phyloP scores from a whole-genome alignment of 352 stramenopile species.

The Globisporangium okanoganense region DNA sequence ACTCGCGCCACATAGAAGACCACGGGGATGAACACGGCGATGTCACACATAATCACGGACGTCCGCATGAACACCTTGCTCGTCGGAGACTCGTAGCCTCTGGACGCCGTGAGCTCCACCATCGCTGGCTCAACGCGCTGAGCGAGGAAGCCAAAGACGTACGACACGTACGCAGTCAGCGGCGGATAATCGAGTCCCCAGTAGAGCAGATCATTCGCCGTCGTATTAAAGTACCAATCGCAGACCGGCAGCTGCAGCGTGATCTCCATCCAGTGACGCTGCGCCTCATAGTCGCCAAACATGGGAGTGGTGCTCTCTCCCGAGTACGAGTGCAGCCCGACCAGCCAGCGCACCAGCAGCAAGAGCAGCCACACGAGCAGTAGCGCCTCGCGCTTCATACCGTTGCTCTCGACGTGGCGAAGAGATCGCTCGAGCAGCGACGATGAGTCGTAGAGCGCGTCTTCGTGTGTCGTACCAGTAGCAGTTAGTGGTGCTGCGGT shows the following conservation, averaged over 20 bases:
- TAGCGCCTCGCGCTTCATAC: conserved; percentile 33
- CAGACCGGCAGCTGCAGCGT: conserved; percentile 90
- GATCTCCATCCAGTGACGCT: conserved; percentile 99
- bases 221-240: conserved; percentile 95
- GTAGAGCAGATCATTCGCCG: conserved; percentile 92
- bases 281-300: conserved; percentile 97
- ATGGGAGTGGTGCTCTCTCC: conserved; percentile 70
- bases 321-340: conserved; percentile 82
- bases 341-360: conserved; percentile 69
- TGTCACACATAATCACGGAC: conserved; percentile 92
- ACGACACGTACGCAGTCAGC: conserved; percentile 91
- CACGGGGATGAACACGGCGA: conserved; percentile 87
- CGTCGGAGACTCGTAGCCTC: conserved; percentile 80
- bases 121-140: conserved; percentile 80
- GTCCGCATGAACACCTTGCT: conserved; percentile 91
- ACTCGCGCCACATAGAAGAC: conserved; percentile 39
- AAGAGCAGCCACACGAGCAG: conserved; percentile 53
- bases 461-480: too few relatives aligned
- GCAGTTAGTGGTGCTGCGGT: not conserved
- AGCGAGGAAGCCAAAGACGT: conserved; percentile 73
- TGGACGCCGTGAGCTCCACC: conserved; percentile 73
- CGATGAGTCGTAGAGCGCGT: conserved; percentile 1
- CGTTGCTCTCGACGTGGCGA: conserved; percentile 53
- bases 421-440: conserved; percentile 43
- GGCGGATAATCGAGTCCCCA: conserved; percentile 99